These are phyloP conservation scores for Gloeophyllum trabeum DNA, from an alignment of 768 basidiomycete species.

Conservation along the genomic window DNA sequence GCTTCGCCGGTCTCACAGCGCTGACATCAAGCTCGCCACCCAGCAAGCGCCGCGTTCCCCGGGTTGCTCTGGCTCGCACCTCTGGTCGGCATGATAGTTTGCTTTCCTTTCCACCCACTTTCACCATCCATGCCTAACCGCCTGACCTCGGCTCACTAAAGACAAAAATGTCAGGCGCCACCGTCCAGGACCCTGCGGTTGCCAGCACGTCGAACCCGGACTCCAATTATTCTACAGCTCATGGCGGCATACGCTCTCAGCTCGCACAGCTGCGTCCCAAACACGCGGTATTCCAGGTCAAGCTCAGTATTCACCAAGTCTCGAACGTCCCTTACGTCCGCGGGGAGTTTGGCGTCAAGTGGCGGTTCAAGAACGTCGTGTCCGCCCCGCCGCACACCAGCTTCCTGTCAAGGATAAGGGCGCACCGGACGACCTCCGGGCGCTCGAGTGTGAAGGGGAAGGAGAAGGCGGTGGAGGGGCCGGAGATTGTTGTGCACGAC, in stretches of 20 bases:
- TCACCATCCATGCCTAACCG: too few relatives aligned
- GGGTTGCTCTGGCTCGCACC: too few relatives aligned
- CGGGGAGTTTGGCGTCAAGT: slow-evolving; percentile 59
- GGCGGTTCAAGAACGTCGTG: slow-evolving; percentile 58
- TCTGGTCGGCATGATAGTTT: too few relatives aligned
- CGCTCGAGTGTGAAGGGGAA: slow-evolving; percentile 6
- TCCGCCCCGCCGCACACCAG: slow-evolving; percentile 25
- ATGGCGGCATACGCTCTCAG: slow-evolving; percentile 56
- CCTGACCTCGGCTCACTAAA: too few relatives aligned
- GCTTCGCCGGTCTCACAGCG: too few relatives aligned
- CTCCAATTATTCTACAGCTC: too few relatives aligned
- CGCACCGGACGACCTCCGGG: slow-evolving; percentile 9
- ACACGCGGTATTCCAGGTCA: slow-evolving; percentile 56
- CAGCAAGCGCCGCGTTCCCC: too few relatives aligned
- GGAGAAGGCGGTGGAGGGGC: slow-evolving; percentile 13
- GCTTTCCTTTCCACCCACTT: too few relatives aligned
- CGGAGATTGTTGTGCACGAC: not conserved
- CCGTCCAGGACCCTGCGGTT: too few relatives aligned
- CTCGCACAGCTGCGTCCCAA: slow-evolving; percentile 49
- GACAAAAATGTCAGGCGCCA: too few relatives aligned
- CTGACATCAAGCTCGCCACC: too few relatives aligned
- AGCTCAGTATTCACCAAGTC: slow-evolving; percentile 53
- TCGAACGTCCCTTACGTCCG: slow-evolving; percentile 60
- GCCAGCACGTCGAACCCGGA: too few relatives aligned
- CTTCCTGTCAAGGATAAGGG: slow-evolving; percentile 29